Conservation (phyloP, 441 rosid genomes). For the Croton laevigatus region DNA sequence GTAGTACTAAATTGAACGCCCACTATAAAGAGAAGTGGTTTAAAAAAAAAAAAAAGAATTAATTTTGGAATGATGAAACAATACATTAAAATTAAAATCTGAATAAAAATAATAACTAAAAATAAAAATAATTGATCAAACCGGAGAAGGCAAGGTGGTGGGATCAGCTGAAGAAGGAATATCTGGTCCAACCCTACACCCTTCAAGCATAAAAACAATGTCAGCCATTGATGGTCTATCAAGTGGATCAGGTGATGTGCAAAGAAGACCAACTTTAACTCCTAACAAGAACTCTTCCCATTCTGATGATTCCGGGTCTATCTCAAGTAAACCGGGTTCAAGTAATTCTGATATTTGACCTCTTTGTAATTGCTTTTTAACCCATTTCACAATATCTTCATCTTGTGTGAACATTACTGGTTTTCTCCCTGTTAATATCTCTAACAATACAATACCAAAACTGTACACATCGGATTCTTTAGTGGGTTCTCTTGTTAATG, state of each 20-base stretch:
- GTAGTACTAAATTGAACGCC: too few species aligned
- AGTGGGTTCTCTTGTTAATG: conserved; percentile 50
- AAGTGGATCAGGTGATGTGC: conserved; percentile 81
- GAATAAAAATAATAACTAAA: not conserved
- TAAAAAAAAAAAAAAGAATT: not conserved
- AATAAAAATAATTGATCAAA: not conserved
- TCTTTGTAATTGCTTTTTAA: conserved; percentile 79
- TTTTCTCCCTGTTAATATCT: conserved; percentile 75
- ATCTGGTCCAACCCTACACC: conserved; percentile 87
- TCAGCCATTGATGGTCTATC: conserved; percentile 88
- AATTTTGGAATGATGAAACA: not conserved
- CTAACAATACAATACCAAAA: conserved; percentile 80
- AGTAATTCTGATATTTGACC: conserved; percentile 79
- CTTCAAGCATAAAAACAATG: conserved; percentile 93
- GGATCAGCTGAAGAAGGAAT: conserved; percentile 84
- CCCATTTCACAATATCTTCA: conserved; percentile 97
- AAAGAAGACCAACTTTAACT: conserved; percentile 84
- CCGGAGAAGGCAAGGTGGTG: conserved; percentile 77
- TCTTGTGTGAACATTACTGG: conserved; percentile 88
- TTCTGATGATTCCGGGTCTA: conserved; percentile 90
- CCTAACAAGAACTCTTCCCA: conserved; percentile 97
- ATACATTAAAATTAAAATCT: not conserved
- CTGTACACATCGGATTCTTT: conserved; percentile 84
- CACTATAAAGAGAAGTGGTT: not conserved
- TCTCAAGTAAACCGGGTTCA: conserved; percentile 83